A percentile compares a stretch with the other conserved stretches of the same genome.
phyloP scores from a whole-genome alignment of 1,284 basidiomycete species.

The Crucibulum cyathiforme region DNA sequence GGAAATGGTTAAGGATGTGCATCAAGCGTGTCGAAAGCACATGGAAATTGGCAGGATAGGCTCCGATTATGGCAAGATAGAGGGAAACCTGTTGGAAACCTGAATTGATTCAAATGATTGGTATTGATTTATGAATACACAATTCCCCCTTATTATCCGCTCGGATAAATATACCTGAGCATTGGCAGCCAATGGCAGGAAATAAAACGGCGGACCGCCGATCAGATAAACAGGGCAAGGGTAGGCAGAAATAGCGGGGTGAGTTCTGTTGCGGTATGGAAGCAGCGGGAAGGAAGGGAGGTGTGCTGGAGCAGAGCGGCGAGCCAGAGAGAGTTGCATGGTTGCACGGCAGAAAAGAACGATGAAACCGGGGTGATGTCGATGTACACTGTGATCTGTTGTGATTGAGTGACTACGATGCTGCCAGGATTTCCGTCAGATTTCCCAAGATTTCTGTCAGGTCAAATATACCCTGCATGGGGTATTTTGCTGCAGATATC shows the following conservation, averaged over 20 bases:
- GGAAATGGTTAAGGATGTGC: slow-evolving; percentile 12
- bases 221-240: slow-evolving; percentile 24
- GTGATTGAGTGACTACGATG: too few relatives aligned
- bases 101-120: neutral
- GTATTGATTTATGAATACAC: neutral
- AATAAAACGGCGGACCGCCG: slow-evolving; percentile 40
- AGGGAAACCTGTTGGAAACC: neutral
- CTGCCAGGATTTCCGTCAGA: too few relatives aligned
- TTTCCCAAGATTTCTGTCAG: too few relatives aligned
- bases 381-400: too few relatives aligned
- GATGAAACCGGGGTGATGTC: too few relatives aligned
- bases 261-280: neutral
- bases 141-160: slow-evolving; percentile 29
- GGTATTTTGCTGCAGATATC: too few relatives aligned
- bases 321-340: too few relatives aligned
- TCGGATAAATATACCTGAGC: slow-evolving; percentile 25
- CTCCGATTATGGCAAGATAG: slow-evolving; percentile 3
- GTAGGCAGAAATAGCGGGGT: neutral
- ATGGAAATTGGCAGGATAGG: slow-evolving; percentile 18
- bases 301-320: too few relatives aligned
- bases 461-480: too few relatives aligned
- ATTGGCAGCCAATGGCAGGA: slow-evolving; percentile 17
- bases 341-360: too few relatives aligned
- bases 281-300: neutral
- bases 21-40: slow-evolving; percentile 18